Percentiles rank a stretch among this genome's conserved stretches.
phyloP scores from a whole-genome alignment of 2,329 filamentous ascomycete genomes.

The Elsinoe fawcettii region DNA sequence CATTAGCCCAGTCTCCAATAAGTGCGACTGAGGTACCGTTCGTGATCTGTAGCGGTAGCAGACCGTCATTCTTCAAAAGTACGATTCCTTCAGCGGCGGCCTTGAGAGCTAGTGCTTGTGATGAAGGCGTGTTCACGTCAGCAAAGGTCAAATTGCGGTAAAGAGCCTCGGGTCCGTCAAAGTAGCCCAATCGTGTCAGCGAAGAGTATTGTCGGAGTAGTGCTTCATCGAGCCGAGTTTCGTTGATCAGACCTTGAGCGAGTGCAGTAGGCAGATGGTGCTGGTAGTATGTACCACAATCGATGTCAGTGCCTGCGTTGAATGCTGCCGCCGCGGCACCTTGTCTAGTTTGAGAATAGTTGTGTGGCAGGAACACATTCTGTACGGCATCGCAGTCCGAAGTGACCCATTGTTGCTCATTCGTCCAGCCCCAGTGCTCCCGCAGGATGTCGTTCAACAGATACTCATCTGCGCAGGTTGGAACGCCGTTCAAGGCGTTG shows the following conservation, averaged over 20 bases:
- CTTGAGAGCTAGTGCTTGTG: constrained; percentile 49
- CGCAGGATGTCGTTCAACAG: constrained; percentile 56
- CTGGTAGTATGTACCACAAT: constrained; percentile 46
- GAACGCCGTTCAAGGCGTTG: constrained; percentile 58
- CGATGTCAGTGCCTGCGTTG: constrained; percentile 46
- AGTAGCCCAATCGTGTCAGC: constrained; percentile 51
- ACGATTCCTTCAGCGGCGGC: constrained; percentile 43
- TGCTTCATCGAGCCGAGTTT: constrained; percentile 42
- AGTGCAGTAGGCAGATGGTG: constrained; percentile 38
- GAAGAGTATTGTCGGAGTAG: constrained; percentile 47
- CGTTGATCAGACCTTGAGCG: constrained; percentile 36
- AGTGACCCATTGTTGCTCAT: constrained; percentile 54
- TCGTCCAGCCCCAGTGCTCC: constrained; percentile 57
- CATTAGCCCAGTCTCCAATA: constrained; percentile 53
- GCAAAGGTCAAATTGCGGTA: constrained; percentile 48
- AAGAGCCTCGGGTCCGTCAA: constrained; percentile 41
- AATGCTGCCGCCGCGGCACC: constrained; percentile 43
- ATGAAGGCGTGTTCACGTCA: constrained; percentile 49
- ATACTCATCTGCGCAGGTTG: constrained; percentile 56
- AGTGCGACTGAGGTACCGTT: constrained; percentile 43
- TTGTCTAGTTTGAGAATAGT: constrained; percentile 36
- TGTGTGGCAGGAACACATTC: constrained; percentile 49
- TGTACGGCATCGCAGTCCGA: constrained; percentile 58
- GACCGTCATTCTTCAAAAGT: constrained; percentile 47
- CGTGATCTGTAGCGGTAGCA: constrained; percentile 37